These are phyloP conservation scores for Aureobasidium sp. DNA, from an alignment of 2,329 filamentous ascomycete species.

Conservation along the genomic window DNA sequence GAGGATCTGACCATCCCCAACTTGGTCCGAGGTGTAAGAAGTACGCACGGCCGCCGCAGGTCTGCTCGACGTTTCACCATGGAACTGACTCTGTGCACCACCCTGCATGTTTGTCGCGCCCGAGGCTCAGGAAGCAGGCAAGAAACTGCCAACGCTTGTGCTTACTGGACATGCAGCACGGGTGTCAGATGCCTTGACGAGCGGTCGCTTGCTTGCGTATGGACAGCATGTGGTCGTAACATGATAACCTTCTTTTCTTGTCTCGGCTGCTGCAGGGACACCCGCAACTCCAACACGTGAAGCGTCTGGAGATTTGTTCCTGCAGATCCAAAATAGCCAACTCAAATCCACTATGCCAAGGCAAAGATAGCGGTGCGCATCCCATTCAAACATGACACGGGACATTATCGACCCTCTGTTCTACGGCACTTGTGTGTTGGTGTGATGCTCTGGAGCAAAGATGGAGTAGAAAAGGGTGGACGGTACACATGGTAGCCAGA, in stretches of 20 bases:
- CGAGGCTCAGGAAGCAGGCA: constrained; percentile 1
- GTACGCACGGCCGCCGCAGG: constrained; percentile 4
- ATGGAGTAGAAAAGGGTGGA: neutral
- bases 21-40: constrained; percentile 9
- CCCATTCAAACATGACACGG: constrained; percentile 5
- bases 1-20: constrained; percentile 4
- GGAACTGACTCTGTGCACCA: constrained; percentile 7
- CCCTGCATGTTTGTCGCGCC: constrained; percentile 8
- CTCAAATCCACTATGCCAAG: neutral
- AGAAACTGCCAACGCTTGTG: neutral
- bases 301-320: constrained; percentile 7
- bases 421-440: neutral
- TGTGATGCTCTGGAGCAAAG: neutral
- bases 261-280: constrained; percentile 10
- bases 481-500: neutral
- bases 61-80: constrained; percentile 12
- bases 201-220: neutral
- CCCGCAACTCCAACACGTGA: neutral
- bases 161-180: neutral
- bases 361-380: neutral
- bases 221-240: neutral
- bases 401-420: neutral
- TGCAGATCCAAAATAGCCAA: neutral
- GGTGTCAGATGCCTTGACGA: neutral
- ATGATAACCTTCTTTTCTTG: constrained; percentile 5